Base-by-base conservation (phyloP, 257 asterid genomes). In the Paulownia fortunei region DNA sequence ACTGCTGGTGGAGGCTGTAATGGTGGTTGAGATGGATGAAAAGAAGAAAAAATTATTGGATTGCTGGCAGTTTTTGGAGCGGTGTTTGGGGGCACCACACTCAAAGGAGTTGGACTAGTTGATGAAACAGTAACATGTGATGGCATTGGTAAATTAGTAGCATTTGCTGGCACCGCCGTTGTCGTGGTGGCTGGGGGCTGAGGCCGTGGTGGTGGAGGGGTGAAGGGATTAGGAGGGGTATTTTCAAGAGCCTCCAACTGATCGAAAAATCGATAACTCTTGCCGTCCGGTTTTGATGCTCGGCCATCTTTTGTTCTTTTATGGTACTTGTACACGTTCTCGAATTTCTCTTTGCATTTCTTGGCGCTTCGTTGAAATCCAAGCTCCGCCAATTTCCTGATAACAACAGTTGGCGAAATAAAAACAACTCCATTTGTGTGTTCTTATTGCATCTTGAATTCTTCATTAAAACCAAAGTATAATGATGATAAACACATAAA, bases 341-440 rank as follows among this genome's bases (percentile, higher is more conserved):
- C 99, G 54, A 93, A 96, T 77, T 96, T 96, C 84, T 96, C 99
- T 36, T 90, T 92, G 86, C 99, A 96, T 82, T 96, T 96, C 87
- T 96, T 96, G 0, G 94, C 78, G 75, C 85, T 93, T 42, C 98
- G 84, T 37, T 87, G 91, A 71, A 73, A 96, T 36, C 99, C 99
- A 66, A 90, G 92, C 74, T 96, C 97, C n/a, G 91, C 92, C 99
- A 96, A 83, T 90, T 96, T 96, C 86, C 99, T 96, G 91, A 71
- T 34, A 72, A 76, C 11, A 82, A 73, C 61, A 55, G 34, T 52
- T 61, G 78, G n/a, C 3, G 7, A 69, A 41, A 15, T 6, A 46
- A 41, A 54, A 1, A 49, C 18, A 37, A 26, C 72, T 67, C 58
- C 72, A 41, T 32, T 74, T 69, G n/a, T 34, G 60, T 66, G 42